These are phyloP conservation scores for Ilyonectria sp. DNA, from an alignment of 2,329 filamentous ascomycete genomes.

Conservation along the genomic window DNA sequence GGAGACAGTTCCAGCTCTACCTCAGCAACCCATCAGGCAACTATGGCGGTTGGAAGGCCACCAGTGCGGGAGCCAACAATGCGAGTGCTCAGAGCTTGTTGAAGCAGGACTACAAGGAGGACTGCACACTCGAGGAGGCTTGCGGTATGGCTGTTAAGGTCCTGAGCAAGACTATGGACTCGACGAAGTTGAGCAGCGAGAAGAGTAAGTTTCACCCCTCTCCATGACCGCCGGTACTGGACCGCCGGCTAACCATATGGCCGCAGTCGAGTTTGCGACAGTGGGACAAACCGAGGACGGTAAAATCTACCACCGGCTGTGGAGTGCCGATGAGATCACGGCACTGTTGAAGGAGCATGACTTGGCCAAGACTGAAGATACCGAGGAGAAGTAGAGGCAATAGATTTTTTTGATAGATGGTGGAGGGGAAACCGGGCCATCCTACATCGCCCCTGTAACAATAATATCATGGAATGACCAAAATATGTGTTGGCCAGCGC, in stretches of 20 bases:
- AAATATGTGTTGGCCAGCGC: slow-evolving; percentile 32
- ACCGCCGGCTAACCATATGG: slow-evolving; percentile 35
- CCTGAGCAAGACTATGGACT: slow-evolving; percentile 99
- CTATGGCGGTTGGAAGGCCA: slow-evolving; percentile 99
- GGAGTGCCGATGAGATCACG: slow-evolving; percentile 97
- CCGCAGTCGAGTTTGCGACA: slow-evolving; percentile 95
- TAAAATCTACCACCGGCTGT: slow-evolving; percentile 98
- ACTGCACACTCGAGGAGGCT: slow-evolving; percentile 95
- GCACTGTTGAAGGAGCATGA: slow-evolving; percentile 95
- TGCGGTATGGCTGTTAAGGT: slow-evolving; percentile 99
- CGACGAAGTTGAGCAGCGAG: slow-evolving; percentile 97
- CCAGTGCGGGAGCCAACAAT: slow-evolving; percentile 97
- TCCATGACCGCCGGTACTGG: no score
- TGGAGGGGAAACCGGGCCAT: slow-evolving; percentile 41
- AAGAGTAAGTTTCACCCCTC: slow-evolving; percentile 80
- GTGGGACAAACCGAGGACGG: slow-evolving; percentile 95
- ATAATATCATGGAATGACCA: slow-evolving; percentile 52
- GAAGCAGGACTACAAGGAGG: slow-evolving; percentile 99
- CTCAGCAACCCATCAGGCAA: slow-evolving; percentile 99
- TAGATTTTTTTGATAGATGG: slow-evolving; percentile 50
- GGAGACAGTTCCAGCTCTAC: slow-evolving; percentile 98
- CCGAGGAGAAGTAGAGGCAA: slow-evolving; percentile 72
- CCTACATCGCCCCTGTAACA: slow-evolving; percentile 48
- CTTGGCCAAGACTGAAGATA: slow-evolving; percentile 86
- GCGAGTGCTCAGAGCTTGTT: slow-evolving; percentile 95